Conservation (phyloP, 495 filamentous ascomycete species). For the Lineolata rhizophorae region DNA sequence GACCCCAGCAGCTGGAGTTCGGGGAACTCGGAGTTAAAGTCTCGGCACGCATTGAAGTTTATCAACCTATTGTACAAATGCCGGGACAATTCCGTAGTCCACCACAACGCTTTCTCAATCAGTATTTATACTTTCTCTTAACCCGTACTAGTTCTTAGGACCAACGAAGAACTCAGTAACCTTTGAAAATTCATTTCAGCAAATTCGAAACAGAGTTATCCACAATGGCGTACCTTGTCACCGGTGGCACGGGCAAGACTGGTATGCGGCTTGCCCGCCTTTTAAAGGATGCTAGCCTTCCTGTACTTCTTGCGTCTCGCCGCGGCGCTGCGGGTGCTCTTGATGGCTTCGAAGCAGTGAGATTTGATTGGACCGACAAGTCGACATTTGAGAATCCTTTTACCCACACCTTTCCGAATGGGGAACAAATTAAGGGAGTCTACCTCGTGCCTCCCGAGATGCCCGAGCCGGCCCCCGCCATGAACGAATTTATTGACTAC, state of each 20-base stretch:
- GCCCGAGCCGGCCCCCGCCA: conserved; percentile 9
- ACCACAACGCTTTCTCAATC: too few relatives aligned
- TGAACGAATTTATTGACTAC: conserved; percentile 17
- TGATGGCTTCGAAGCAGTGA: conserved; percentile 10
- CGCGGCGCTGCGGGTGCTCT: not conserved
- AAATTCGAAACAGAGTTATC: too few relatives aligned
- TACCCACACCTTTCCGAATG: too few relatives aligned
- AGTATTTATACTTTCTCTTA: too few relatives aligned
- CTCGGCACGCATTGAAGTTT: too few relatives aligned
- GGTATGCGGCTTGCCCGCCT: not conserved
- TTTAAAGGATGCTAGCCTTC: not conserved
- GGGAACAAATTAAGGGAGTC: conserved; percentile 15
- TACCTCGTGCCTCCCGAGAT: conserved; percentile 19
- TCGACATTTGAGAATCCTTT: conserved; percentile 20
- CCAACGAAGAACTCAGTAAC: too few relatives aligned
- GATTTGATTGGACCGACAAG: conserved; percentile 26
- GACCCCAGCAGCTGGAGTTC: too few relatives aligned
- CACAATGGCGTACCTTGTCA: not conserved
- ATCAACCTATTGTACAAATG: too few relatives aligned
- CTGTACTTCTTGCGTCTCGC: not conserved
- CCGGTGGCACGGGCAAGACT: not conserved
- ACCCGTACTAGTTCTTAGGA: too few relatives aligned
- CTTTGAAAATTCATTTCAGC: too few relatives aligned
- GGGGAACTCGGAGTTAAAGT: too few relatives aligned
- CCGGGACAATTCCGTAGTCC: too few relatives aligned